phyloP scores from a whole-genome alignment of 2,329 filamentous ascomycete species.

The Chaetomiaceae sp. region DNA sequence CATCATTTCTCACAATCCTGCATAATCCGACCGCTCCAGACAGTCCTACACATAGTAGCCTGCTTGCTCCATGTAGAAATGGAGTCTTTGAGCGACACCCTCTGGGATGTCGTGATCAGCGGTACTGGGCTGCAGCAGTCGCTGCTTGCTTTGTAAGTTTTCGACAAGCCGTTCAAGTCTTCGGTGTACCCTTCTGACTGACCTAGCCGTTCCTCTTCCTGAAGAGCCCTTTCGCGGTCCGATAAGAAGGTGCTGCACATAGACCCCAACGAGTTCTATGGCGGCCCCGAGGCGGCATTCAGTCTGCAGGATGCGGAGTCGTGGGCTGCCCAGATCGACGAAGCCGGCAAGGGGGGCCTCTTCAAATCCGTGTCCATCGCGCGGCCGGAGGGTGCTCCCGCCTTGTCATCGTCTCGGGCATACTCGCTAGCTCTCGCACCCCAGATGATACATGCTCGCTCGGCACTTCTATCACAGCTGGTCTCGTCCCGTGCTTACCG shows the following conservation, averaged over 20 bases:
- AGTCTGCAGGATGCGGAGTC: conserved; percentile 75
- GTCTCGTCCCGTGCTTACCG: conserved; percentile 86
- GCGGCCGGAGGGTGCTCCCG: conserved; percentile 34
- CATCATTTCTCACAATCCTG: conserved; percentile 1
- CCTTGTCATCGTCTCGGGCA: conserved; percentile 61
- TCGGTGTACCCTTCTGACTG: conserved; percentile 59
- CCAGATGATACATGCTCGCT: conserved; percentile 80
- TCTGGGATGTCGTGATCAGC: conserved; percentile 75
- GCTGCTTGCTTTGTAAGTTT: conserved; percentile 69
- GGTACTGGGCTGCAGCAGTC: conserved; percentile 77
- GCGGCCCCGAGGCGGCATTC: conserved; percentile 78
- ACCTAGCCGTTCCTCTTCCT: conserved; percentile 50
- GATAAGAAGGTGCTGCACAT: conserved; percentile 88
- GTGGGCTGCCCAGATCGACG: conserved; percentile 55
- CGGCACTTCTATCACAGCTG: conserved; percentile 69
- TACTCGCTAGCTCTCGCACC: conserved; percentile 84
- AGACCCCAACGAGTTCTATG: conserved; percentile 85
- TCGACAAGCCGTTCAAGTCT: conserved; percentile 22
- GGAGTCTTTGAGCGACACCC: conserved; percentile 69
- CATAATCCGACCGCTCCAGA: conserved; percentile 3
- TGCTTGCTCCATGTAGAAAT: conserved; percentile 41
- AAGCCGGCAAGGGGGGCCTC: conserved; percentile 28
- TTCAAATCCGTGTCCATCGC: conserved; percentile 39
- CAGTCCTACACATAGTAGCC: conserved; percentile 9
- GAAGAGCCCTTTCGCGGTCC: conserved; percentile 86